These are phyloP conservation scores for Gloeopeniophorella convolvens DNA, from an alignment of 768 basidiomycete genomes.

Conservation along the genomic window DNA sequence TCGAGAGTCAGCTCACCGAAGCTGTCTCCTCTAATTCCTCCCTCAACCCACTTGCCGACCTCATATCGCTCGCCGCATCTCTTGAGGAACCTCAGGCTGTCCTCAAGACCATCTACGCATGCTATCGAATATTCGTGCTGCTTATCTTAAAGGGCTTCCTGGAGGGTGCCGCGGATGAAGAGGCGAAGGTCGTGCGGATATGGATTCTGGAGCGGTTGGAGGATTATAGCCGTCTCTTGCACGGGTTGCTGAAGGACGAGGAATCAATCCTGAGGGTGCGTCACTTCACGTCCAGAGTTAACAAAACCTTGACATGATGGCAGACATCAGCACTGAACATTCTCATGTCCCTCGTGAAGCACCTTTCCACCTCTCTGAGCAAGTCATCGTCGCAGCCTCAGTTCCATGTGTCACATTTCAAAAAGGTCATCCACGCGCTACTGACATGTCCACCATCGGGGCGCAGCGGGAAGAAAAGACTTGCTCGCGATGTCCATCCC, in stretches of 20 bases:
- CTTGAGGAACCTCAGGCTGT: conserved; percentile 47
- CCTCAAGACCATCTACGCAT: conserved; percentile 73
- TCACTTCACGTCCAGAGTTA: conserved; percentile 2
- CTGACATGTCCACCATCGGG: conserved; percentile 54
- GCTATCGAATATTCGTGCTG: conserved; percentile 71
- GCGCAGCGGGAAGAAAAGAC: conserved; percentile 23
- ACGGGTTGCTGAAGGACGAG: conserved; percentile 65
- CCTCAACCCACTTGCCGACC: conserved; percentile 72
- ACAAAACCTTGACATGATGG: conserved; percentile 5
- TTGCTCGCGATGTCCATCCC: conserved; percentile 22
- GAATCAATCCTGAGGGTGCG: conserved; percentile 71
- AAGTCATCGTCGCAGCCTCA: conserved; percentile 45
- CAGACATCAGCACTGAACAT: conserved; percentile 71
- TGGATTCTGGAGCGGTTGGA: conserved; percentile 80
- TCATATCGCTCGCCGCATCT: conserved; percentile 51
- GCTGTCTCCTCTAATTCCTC: conserved; percentile 52
- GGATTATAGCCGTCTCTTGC: conserved; percentile 61
- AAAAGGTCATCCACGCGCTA: conserved; percentile 52
- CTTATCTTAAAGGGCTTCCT: conserved; percentile 54
- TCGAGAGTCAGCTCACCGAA: conserved; percentile 51
- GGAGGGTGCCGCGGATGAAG: conserved; percentile 47
- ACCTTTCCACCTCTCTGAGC: conserved; percentile 63
- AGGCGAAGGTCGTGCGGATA: conserved; percentile 52
- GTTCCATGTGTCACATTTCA: conserved; percentile 63
- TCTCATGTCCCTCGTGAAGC: conserved; percentile 67